Percentiles rank a stretch among this genome's conserved stretches.
phyloP scores from a whole-genome alignment of 805 yeast species.

The Metschnikowia sp. region DNA sequence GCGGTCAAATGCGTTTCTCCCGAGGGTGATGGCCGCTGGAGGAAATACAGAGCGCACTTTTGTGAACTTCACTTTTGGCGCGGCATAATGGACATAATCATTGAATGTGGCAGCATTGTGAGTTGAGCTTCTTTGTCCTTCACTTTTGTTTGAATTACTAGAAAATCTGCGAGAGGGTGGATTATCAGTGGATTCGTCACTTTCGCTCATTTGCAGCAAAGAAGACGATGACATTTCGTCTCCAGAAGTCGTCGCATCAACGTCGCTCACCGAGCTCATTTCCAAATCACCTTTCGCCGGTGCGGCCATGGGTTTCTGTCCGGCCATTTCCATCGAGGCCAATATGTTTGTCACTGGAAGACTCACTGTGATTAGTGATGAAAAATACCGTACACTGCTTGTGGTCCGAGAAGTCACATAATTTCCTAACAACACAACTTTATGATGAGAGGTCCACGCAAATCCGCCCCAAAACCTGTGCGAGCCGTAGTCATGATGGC shows the following conservation, averaged over 20 bases:
- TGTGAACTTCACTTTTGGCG: constrained; percentile 65
- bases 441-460: constrained; percentile 78
- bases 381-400: constrained; percentile 47
- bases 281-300: constrained; percentile 3
- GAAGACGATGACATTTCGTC: constrained; percentile 13
- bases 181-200: constrained; percentile 19
- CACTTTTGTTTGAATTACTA: constrained; percentile 18
- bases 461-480: constrained; percentile 67
- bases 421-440: constrained; percentile 59
- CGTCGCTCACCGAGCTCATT: constrained; percentile 11
- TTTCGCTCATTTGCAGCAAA: constrained; percentile 14
- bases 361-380: constrained; percentile 46
- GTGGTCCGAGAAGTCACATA: constrained; percentile 42
- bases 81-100: constrained; percentile 71
- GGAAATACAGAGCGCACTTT: constrained; percentile 70
- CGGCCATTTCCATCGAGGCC: constrained; percentile 41
- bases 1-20: constrained; percentile 69
- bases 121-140: constrained; percentile 13
- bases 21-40: constrained; percentile 72
- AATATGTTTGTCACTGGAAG: constrained; percentile 53
- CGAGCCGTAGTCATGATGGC: constrained; percentile 50
- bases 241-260: constrained; percentile 11
- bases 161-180: constrained; percentile 20
- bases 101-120: constrained; percentile 45
- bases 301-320: constrained; percentile 16